A percentile compares a stretch with the other conserved stretches of the same genome.
phyloP scores from a whole-genome alignment of 106 monocot genomes.

The Ottelia alismoides region DNA sequence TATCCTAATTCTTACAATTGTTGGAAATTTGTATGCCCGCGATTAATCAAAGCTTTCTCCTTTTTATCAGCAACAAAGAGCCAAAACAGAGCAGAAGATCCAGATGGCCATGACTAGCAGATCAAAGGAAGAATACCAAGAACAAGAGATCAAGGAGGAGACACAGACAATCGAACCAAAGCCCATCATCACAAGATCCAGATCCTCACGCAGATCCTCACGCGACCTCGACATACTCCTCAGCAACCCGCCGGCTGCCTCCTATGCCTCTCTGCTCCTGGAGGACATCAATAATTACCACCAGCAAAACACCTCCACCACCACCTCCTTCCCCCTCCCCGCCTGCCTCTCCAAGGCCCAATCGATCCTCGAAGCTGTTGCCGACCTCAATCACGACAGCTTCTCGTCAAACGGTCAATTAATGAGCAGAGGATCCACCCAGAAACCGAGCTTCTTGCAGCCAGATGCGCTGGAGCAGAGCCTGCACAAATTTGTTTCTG shows the following conservation, averaged over 20 bases:
- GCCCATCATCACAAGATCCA: conserved; percentile 16
- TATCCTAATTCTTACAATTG: no score
- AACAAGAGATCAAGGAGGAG: no score
- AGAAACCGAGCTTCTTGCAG: neutral
- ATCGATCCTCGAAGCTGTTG: conserved; percentile 94
- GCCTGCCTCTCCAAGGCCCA: conserved; percentile 90
- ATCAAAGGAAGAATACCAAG: no score
- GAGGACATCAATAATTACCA: conserved; percentile 89
- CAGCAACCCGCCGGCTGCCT: conserved; percentile 6
- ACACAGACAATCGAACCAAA: no score
- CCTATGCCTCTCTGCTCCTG: conserved; percentile 52
- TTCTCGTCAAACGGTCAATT: conserved; percentile 6
- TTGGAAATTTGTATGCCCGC: no score
- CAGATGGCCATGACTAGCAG: no score
- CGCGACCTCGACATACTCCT: conserved; percentile 24
- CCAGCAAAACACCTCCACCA: conserved; percentile 27
- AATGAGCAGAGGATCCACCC: conserved; percentile 2
- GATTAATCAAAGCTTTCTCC: no score
- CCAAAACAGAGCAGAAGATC: no score
- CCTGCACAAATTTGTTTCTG: conserved; percentile 63
- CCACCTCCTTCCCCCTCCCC: conserved; percentile 53
- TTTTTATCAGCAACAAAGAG: no score
- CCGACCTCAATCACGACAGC: conserved; percentile 62
- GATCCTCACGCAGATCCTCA: conserved; percentile 70
- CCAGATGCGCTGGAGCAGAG: conserved; percentile 74